phyloP scores from a whole-genome alignment of 225 moss, liverwort and hornwort genomes.

The Thuidium tamariscinum region DNA sequence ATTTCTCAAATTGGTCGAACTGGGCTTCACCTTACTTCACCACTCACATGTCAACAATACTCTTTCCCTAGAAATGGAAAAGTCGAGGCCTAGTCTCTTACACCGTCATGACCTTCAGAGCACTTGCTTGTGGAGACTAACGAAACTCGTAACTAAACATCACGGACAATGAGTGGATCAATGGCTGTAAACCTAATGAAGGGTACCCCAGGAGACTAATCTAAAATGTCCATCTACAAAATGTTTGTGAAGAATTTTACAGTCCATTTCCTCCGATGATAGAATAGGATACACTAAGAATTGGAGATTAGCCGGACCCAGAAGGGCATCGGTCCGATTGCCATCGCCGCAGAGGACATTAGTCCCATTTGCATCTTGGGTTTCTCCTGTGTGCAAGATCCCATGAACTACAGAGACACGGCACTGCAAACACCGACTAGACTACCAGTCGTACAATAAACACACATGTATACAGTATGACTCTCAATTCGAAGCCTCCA shows the following conservation, averaged over 20 bases:
- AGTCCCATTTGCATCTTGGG: background rate
- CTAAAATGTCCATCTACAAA: background rate
- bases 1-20: background rate
- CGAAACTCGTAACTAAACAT: background rate
- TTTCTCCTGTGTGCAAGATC: background rate
- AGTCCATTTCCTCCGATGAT: background rate
- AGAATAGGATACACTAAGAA: background rate
- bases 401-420: background rate
- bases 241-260: background rate
- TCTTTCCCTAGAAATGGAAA: background rate
- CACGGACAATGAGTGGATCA: background rate
- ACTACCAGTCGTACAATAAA: background rate
- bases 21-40: background rate
- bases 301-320: background rate
- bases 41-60: background rate
- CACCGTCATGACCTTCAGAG: background rate
- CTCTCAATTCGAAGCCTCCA: background rate
- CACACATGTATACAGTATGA: background rate
- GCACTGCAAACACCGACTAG: background rate
- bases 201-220: fast-evolving
- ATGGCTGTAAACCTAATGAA: background rate
- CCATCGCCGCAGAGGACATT: too few species aligned
- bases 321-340: background rate
- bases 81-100: too few species aligned
- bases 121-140: background rate